Base-by-base conservation (phyloP, 164 flowering plant genomes). In the Santalum album region DNA sequence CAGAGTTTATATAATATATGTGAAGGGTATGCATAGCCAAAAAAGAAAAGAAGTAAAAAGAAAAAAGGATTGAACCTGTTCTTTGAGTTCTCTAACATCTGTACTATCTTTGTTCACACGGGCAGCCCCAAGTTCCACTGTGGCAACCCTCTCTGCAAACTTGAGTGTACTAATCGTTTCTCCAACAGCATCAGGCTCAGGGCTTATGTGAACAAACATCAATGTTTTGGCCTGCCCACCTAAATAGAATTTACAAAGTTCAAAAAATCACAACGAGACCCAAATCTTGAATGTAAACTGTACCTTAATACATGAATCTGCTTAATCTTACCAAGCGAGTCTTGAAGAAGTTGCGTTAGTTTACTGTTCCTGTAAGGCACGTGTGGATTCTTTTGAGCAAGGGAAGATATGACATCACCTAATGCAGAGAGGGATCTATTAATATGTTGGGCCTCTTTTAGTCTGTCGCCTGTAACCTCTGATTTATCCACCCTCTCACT, bases 351-450 rank as follows among this genome's bases (percentile, higher is more conserved):
- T 23, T 46, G 50, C 15, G 23, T 19, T 3, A 46, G 23, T 23
- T 46, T 46, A 46, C 50, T 46, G 23, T 46, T 46, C 23, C 23
- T 9, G 50, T 46, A 46, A 46, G 50, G 50, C 23, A 46, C 50
- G 1, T 46, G 50, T 20, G 50, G 50, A 23, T 46, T 46, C 16
- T 46, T 46, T 9, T 46, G 50, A 16, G 50, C 50, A 46, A 46
- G 50, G 50, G 50, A 46, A 19, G 21, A 46, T 46, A 46, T 46
- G 6, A 46, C 50, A 46, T 46, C 50, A 46, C 50, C 50, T 23
- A 19, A 46, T 10, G 50, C 50, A 46, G 50, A 46, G 25, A 46
- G 50, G 7, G 50, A 46, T 46, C 16, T n/a, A 15, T 46, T 46
- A 20, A 46, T 46, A 19, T 46, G 50, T 46, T 46, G 50, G 6